Conservation (phyloP, 768 basidiomycete species). For the Mycena venus region DNA sequence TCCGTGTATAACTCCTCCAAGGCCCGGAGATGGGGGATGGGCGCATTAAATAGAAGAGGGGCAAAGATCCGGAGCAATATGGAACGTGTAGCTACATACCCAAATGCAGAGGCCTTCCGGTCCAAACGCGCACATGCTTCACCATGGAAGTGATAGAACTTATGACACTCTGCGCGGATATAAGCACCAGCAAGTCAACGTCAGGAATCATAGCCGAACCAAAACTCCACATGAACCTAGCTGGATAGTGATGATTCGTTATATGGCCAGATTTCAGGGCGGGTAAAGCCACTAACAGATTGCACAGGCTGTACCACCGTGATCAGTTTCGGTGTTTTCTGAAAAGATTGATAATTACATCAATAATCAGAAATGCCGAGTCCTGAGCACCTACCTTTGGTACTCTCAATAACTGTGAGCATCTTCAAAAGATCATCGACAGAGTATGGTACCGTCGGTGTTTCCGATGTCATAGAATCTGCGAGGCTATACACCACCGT, state of each 20-base stretch:
- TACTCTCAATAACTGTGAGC: constrained; percentile 5
- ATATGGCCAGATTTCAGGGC: too few relatives aligned
- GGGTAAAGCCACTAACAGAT: neutral
- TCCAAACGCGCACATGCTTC: constrained; percentile 26
- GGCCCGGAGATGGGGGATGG: constrained; percentile 11
- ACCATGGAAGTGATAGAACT: constrained; percentile 24
- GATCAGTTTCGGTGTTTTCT: neutral
- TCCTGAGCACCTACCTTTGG: neutral
- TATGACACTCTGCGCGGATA: neutral
- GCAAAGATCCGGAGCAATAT: constrained; percentile 14
- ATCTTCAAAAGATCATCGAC: constrained; percentile 8
- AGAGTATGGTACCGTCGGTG: neutral
- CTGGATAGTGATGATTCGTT: constrained; percentile 5
- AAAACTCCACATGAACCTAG: constrained; percentile 20
- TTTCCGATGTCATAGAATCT: constrained; percentile 18
- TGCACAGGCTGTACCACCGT: neutral
- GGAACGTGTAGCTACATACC: neutral
- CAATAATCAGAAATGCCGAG: neutral
- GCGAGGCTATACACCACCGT: neutral
- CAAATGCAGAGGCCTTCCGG: constrained; percentile 1
- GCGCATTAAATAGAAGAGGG: constrained; percentile 20
- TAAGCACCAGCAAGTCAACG: neutral
- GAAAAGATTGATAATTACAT: too few relatives aligned
- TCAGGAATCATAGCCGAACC: neutral
- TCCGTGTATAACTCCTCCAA: constrained; percentile 56